Conservation (phyloP, 176 grass and related monocot species). For the Aegilops umbellulata region DNA sequence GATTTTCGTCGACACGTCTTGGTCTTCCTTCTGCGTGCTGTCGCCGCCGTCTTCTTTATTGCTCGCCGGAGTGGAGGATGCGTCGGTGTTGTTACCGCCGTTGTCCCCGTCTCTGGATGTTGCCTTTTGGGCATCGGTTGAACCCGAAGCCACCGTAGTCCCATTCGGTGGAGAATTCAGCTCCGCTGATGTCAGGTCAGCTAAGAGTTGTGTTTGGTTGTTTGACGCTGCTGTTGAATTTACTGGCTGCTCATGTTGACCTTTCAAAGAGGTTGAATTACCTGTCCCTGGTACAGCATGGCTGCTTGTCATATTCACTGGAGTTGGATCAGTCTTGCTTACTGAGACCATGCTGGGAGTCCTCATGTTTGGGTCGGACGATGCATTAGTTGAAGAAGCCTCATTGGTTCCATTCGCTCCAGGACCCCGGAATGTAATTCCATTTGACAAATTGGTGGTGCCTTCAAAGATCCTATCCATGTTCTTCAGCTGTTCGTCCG, state of each 20-base stretch:
- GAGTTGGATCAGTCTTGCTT: conserved; percentile 23
- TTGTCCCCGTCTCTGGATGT: neutral
- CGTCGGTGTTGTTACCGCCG: neutral
- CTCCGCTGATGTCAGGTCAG: conserved; percentile 25
- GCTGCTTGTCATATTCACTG: conserved; percentile 19
- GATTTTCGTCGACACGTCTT: conserved; percentile 43
- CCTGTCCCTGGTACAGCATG: neutral
- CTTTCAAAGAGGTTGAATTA: conserved; percentile 40
- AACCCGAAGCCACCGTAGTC: conserved; percentile 4
- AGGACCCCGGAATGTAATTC: conserved; percentile 24
- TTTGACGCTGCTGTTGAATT: conserved; percentile 23
- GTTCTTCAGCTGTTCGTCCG: conserved; percentile 66
- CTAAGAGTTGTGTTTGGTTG: conserved; percentile 32
- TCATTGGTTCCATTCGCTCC: conserved; percentile 16
- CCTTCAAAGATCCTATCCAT: conserved; percentile 58
- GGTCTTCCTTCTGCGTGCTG: conserved; percentile 9
- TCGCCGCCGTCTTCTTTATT: neutral
- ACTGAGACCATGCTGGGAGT: neutral
- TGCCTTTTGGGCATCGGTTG: conserved; percentile 20
- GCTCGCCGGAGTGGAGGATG: neutral
- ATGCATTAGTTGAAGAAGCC: neutral
- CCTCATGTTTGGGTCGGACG: conserved; percentile 7
- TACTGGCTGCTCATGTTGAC: conserved; percentile 25
- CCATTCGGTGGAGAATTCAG: conserved; percentile 50
- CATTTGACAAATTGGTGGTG: conserved; percentile 40